Evolutionary conservation across 1,284 basidiomycete genomes (phyloP).

Genomic region (Boletellus deceptivus): DNA sequence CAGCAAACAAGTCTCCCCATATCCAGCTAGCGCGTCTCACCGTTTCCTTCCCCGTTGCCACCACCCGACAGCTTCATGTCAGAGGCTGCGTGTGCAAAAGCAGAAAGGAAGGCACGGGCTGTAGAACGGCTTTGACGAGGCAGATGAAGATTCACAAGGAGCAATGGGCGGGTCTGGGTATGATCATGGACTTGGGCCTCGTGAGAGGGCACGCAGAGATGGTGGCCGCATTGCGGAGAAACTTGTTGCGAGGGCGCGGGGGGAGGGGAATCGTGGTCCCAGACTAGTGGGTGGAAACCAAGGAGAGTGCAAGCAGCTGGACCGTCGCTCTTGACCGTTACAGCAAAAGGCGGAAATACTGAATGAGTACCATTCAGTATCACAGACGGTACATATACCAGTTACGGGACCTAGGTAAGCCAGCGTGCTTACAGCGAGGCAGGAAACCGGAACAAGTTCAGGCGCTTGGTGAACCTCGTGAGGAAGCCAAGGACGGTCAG

Average conservation of each 20-base stretch:
- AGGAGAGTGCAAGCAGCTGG: no score
- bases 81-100: conserved; percentile 24
- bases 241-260: conserved; percentile 80
- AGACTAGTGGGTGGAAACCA: background rate
- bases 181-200: conserved; percentile 82
- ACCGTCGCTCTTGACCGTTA: no score
- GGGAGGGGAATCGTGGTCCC: conserved; percentile 59
- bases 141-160: conserved; percentile 93
- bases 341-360: no score
- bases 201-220: conserved; percentile 75
- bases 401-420: no score
- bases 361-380: no score
- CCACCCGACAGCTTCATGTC: conserved; percentile 23
- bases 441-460: conserved; percentile 33
- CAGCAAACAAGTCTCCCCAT: conserved; percentile 22
- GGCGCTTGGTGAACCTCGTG: conserved; percentile 64
- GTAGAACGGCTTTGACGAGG: conserved; percentile 79
- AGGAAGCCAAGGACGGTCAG: conserved; percentile 60
- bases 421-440: no score
- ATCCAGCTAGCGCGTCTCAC: conserved; percentile 47
- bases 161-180: conserved; percentile 85
- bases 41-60: conserved; percentile 41
- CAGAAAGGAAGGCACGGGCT: conserved; percentile 47
- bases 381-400: no score
- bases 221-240: conserved; percentile 89